Conservation (phyloP, 1,284 basidiomycete species). For the Tetrapyrgos nigripes region DNA sequence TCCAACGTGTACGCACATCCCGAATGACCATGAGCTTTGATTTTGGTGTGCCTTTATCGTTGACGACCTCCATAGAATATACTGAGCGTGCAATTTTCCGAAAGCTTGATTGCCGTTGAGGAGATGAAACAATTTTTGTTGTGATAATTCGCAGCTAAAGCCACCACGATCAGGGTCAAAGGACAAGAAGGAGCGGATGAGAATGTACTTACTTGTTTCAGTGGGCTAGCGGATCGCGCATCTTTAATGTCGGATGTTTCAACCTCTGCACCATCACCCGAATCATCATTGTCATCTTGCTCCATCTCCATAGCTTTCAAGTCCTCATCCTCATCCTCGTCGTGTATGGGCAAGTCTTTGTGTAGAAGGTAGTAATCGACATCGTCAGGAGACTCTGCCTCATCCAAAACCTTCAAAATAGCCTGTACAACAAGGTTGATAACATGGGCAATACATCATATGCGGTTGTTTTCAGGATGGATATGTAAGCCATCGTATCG, state of each 20-base stretch:
- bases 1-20: slow-evolving; percentile 11
- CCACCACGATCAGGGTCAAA: slow-evolving; percentile 3
- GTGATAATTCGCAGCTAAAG: slow-evolving; percentile 16
- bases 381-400: slow-evolving; percentile 35
- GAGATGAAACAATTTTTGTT: slow-evolving; percentile 20
- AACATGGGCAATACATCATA: slow-evolving; percentile 32
- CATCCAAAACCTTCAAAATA: slow-evolving; percentile 31
- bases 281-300: slow-evolving; percentile 16
- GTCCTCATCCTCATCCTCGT: slow-evolving; percentile 29
- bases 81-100: slow-evolving; percentile 5
- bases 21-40: slow-evolving; percentile 3
- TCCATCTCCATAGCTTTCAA: slow-evolving; percentile 20
- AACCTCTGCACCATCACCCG: not conserved
- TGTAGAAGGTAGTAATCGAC: slow-evolving; percentile 32
- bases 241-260: not conserved
- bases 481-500: slow-evolving; percentile 17
- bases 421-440: slow-evolving; percentile 44
- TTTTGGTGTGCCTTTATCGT: not conserved
- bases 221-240: not conserved
- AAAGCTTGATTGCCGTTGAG: slow-evolving; percentile 17
- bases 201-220: not conserved
- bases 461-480: slow-evolving; percentile 18
- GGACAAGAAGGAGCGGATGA: not conserved
- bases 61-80: slow-evolving; percentile 4
- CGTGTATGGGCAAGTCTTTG: slow-evolving; percentile 34